A percentile compares a stretch with the other conserved stretches of the same genome.
Evolutionary conservation across 225 moss, liverwort and hornwort genomes (phyloP).

Genomic region (Physcomitrium patens): DNA sequence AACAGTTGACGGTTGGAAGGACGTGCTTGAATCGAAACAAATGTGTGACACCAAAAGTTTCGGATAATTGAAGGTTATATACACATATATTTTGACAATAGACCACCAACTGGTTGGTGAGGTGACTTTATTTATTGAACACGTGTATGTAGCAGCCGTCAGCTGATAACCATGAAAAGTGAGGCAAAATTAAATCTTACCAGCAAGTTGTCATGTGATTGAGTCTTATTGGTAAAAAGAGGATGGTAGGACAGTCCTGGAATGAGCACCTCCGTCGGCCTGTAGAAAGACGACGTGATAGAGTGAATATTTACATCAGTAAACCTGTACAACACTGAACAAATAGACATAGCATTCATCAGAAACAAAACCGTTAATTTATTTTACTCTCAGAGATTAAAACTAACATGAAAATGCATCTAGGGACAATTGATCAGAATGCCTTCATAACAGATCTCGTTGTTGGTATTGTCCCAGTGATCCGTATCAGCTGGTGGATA

Average conservation of each 20-base stretch:
- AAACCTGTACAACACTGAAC: too few species aligned
- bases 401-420: not conserved
- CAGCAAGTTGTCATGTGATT: not conserved
- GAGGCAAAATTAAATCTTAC: constrained; percentile 37
- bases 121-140: not conserved
- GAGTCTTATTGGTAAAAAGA: not conserved
- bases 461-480: constrained; percentile 88
- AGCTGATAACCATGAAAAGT: constrained; percentile 19
- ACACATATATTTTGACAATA: not conserved
- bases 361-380: too few species aligned
- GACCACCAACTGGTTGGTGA: not conserved
- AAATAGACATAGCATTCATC: too few species aligned
- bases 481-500: constrained; percentile 81
- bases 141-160: constrained; percentile 1
- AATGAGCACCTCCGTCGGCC: constrained; percentile 3
- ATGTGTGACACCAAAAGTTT: not conserved
- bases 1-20: not conserved
- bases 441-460: constrained; percentile 84
- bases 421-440: not conserved
- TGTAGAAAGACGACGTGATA: constrained; percentile 7
- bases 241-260: not conserved
- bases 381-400: too few species aligned
- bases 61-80: not conserved
- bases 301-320: not conserved
- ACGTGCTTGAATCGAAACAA: not conserved